phyloP scores from a whole-genome alignment of 768 basidiomycete genomes.

The Mycena sanguinolenta region DNA sequence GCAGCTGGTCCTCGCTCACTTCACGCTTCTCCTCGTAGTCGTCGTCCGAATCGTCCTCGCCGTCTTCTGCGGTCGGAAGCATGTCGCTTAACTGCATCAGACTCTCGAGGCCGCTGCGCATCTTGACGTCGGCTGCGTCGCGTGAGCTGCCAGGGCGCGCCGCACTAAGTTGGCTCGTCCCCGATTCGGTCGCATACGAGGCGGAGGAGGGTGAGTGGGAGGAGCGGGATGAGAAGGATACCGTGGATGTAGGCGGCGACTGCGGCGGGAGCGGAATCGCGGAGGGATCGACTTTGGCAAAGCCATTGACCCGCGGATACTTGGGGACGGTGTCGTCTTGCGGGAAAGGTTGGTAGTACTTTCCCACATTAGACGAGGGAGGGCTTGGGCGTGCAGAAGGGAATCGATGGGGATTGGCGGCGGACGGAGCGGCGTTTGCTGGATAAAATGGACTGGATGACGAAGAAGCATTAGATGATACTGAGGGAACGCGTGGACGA shows the following conservation, averaged over 20 bases:
- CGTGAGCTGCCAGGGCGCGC: background rate
- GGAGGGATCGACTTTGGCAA: constrained; percentile 66
- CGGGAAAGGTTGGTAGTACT: constrained; percentile 49
- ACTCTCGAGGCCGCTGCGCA: constrained; percentile 57
- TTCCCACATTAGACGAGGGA: constrained; percentile 46
- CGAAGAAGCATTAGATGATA: constrained; percentile 52
- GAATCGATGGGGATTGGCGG: constrained; percentile 73
- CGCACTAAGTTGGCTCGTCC: constrained; percentile 51
- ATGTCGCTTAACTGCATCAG: constrained; percentile 55
- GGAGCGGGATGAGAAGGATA: constrained; percentile 86
- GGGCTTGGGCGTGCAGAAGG: constrained; percentile 50
- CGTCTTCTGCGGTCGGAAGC: constrained; percentile 42
- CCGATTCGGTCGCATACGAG: constrained; percentile 55
- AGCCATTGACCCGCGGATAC: constrained; percentile 38
- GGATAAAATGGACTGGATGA: constrained; percentile 59
- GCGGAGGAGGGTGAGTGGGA: constrained; percentile 70
- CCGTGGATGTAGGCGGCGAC: constrained; percentile 78
- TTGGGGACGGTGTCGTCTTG: constrained; percentile 44
- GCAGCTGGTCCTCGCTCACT: constrained; percentile 48
- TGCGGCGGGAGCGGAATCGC: constrained; percentile 73
- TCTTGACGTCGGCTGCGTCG: constrained; percentile 39
- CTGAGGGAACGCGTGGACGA: constrained; percentile 56
- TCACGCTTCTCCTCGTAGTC: constrained; percentile 43
- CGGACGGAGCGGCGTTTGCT: constrained; percentile 64
- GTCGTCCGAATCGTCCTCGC: constrained; percentile 49